Base-by-base conservation (phyloP, 1,284 basidiomycete species). In the Naganishia albida region DNA sequence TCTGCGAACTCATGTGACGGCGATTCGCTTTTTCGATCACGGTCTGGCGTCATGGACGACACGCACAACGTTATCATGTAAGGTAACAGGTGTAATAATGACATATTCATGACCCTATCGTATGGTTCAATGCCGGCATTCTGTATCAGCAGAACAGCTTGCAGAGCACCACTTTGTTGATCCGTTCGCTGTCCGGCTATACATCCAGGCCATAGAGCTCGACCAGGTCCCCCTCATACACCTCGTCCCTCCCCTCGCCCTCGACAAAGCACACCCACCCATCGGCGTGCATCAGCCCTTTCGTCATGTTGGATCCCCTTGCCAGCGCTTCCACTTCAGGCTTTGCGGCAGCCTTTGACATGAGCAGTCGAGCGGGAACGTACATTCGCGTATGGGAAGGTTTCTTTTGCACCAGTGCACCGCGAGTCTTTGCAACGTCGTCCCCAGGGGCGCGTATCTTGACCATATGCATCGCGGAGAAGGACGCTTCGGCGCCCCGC, bases 291-390 rank as follows among this genome's bases (percentile, higher is more conserved):
- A 49, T 38, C 48, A 65, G 42, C 25, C 54, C 63, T 30, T 34
- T 51, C 2, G 63, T 65, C 63, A 65, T 57, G 42, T 56, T 57
- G 15, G 63, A 56, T 8, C 54, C 55, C 13, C 63, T 30, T 7
- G 63, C 56, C 15, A 65, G 63, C 46, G 63, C 54, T 52, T 65
- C 63, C 16, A 57, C 55, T 16, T 52, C 12, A 38, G 34, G 63
- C 18, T 63, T 30, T n/a, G 18, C 42, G 13, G 15, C 42, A 43
- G 30, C 25, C 25, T 20, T 26, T 16, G 26, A 20, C 15, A 18
- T 39, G 23, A 39, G 28, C 44, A 55, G 38, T 34, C 44, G 42
- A 1, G 63, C 46, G 18, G 63, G 55, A 18, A 65, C 38, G 40
- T 57, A 65, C 46, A 56, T 57, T n/a, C 63, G 63, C 40, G 63